phyloP scores from a whole-genome alignment of 768 basidiomycete genomes.

The Suillus ampliporus region DNA sequence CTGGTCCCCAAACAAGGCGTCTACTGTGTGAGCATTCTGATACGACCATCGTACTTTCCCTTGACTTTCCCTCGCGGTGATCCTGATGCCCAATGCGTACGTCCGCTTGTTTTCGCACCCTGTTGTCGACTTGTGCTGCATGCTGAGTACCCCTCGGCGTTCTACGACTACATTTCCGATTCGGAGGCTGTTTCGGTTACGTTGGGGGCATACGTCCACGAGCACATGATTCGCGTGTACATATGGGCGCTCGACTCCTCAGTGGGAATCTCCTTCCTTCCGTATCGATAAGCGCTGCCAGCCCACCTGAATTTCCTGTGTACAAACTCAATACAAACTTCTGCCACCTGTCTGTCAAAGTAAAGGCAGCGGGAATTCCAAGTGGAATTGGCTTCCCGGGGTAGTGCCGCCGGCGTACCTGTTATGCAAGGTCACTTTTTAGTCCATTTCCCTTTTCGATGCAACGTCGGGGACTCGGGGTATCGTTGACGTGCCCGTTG shows the following conservation, averaged over 20 bases:
- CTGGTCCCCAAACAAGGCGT: not conserved
- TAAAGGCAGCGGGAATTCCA: not conserved
- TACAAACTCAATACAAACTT: not conserved
- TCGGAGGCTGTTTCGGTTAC: not conserved
- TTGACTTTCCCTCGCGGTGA: not conserved
- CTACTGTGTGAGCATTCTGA: not conserved
- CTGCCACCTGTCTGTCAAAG: not conserved
- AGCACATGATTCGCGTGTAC: not conserved
- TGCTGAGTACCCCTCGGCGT: not conserved
- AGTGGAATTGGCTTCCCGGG: not conserved
- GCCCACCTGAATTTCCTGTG: not conserved
- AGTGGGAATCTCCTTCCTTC: not conserved
- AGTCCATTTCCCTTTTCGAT: not conserved
- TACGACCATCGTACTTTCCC: too few relatives aligned
- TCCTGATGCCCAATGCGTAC: not conserved
- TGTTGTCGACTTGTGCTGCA: not conserved
- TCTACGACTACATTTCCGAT: not conserved
- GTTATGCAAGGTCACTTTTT: not conserved
- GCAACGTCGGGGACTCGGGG: too few relatives aligned
- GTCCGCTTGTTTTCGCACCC: not conserved
- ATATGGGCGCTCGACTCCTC: not conserved
- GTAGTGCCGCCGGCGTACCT: not conserved
- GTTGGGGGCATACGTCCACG: not conserved
- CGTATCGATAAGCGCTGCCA: not conserved
- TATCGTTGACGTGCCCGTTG: not conserved